Percentiles rank a stretch among this genome's conserved stretches.
phyloP scores from a whole-genome alignment of 495 filamentous ascomycete species.

The Parathielavia hyrcaniae region DNA sequence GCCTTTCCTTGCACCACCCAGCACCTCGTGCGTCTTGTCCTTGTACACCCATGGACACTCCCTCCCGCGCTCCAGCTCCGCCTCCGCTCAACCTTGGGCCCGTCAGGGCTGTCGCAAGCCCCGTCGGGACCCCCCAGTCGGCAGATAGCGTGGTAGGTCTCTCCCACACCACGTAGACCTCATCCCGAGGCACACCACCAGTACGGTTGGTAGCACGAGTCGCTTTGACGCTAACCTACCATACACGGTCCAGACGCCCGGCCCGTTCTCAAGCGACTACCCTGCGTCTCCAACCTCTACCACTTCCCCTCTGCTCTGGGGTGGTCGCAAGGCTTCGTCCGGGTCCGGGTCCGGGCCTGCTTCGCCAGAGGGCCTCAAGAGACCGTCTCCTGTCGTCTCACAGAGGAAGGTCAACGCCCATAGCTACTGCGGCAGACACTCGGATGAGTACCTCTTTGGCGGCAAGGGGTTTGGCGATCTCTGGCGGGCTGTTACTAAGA shows the following conservation, averaged over 20 bases:
- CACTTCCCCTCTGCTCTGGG: not conserved
- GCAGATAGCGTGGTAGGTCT: conserved; percentile 9
- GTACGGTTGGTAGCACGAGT: no score
- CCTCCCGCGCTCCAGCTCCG: conserved; percentile 14
- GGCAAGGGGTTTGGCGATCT: conserved; percentile 27
- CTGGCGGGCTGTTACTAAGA: conserved; percentile 26
- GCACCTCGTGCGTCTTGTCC: not conserved
- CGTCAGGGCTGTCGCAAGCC: conserved; percentile 8
- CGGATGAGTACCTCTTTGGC: conserved; percentile 31
- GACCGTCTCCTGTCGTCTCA: not conserved
- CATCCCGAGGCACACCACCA: not conserved
- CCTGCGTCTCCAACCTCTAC: not conserved
- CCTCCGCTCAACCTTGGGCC: conserved; percentile 15
- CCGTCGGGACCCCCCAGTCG: conserved; percentile 8
- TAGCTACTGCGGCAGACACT: conserved; percentile 35
- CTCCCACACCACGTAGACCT: not conserved
- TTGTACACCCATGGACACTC: conserved; percentile 6
- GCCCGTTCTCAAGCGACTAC: conserved; percentile 1
- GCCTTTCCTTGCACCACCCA: not conserved
- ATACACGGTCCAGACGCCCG: not conserved
- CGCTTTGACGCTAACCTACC: not conserved
- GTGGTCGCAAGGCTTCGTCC: not conserved
- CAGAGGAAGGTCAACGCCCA: conserved; percentile 30
- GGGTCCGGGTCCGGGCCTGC: not conserved
- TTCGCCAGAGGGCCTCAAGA: not conserved